phyloP scores from a whole-genome alignment of 306 rosid genomes.

The Coriaria nepalensis region DNA sequence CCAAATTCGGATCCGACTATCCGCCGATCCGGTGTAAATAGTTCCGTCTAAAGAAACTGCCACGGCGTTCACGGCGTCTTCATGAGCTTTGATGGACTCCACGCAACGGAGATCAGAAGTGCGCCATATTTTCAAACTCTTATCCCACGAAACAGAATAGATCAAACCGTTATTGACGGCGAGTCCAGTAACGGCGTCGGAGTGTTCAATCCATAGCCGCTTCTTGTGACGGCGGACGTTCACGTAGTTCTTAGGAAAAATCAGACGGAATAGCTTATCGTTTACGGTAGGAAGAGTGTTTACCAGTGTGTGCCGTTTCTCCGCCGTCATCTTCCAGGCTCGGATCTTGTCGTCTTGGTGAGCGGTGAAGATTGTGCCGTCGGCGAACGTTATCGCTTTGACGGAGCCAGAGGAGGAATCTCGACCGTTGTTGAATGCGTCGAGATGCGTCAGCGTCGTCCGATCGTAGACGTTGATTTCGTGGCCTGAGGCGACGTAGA shows the following conservation, averaged over 20 bases:
- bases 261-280: constrained; percentile 58
- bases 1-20: constrained; percentile 62
- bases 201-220: constrained; percentile 73
- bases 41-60: constrained; percentile 59
- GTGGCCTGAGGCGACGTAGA: constrained; percentile 57
- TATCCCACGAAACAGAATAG: constrained; percentile 92
- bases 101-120: constrained; percentile 50
- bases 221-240: constrained; percentile 59
- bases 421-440: constrained; percentile 21
- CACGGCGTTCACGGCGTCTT: constrained; percentile 78
- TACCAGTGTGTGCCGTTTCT: constrained; percentile 18
- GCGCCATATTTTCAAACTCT: constrained; percentile 64
- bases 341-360: constrained; percentile 84
- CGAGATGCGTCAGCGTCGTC: constrained; percentile 16
- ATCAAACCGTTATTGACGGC: constrained; percentile 40
- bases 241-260: constrained; percentile 55
- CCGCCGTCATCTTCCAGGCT: constrained; percentile 31
- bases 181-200: constrained; percentile 68
- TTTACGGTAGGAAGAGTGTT: constrained; percentile 57
- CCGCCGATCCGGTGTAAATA: constrained; percentile 79
- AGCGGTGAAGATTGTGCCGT: constrained; percentile 36
- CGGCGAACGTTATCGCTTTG: constrained; percentile 40
- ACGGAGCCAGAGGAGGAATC: constrained; percentile 50
- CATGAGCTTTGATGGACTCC: constrained; percentile 70
- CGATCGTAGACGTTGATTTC: constrained; percentile 60